Conservation (phyloP, 163 green algal genomes). For the Scenedesmus sp. region DNA sequence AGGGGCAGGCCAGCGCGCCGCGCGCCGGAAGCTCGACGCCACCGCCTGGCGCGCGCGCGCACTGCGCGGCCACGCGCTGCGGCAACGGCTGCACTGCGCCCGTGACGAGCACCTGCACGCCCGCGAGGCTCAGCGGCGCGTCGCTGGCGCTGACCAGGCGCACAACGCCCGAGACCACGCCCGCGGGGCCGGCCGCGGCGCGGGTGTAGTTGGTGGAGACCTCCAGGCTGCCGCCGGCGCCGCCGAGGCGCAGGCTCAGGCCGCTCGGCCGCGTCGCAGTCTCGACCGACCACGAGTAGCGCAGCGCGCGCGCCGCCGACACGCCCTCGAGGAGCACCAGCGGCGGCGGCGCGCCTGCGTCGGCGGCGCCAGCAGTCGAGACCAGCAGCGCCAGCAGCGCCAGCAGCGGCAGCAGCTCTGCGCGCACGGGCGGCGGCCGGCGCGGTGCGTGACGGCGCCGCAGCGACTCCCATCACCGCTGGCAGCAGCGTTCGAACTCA, state of each 20-base stretch:
- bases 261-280: slow-evolving; percentile 12
- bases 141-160: neutral
- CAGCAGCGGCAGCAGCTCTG: too few species aligned
- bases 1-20: slow-evolving; percentile 13
- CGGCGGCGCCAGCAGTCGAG: too few species aligned
- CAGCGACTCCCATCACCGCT: too few species aligned
- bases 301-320: neutral
- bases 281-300: slow-evolving; percentile 3
- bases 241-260: slow-evolving; percentile 20
- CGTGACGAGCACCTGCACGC: slow-evolving; percentile 27
- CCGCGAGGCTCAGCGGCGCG: neutral
- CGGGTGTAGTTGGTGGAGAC: slow-evolving; percentile 28
- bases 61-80: neutral
- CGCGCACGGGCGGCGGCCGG: too few species aligned
- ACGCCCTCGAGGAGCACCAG: too few species aligned
- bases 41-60: neutral
- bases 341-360: too few species aligned
- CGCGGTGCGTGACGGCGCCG: too few species aligned
- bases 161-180: slow-evolving; percentile 14
- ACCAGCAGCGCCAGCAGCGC: too few species aligned
- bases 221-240: slow-evolving; percentile 1
- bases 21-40: neutral
- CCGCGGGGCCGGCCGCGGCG: neutral
- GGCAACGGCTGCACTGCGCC: slow-evolving; percentile 18
- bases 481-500: too few species aligned